Conservation (phyloP, 306 rosid species). For the Oemleria cerasiformis region DNA sequence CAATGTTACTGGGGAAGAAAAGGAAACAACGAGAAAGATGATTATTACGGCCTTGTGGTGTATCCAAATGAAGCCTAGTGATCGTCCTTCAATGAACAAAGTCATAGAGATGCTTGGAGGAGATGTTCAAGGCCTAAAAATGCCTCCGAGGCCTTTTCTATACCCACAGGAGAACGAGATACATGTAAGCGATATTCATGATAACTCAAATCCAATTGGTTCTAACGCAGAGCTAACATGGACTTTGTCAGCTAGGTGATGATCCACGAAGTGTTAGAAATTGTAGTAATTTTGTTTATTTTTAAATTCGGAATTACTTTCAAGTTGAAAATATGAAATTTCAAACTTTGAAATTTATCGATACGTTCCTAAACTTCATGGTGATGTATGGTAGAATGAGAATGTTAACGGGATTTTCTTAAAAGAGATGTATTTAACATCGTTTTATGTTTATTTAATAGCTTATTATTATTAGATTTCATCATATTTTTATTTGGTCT, state of each 20-base stretch:
- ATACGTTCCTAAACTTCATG: no score
- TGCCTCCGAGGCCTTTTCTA: neutral
- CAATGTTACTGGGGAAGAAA: neutral
- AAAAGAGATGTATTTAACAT: no score
- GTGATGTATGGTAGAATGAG: no score
- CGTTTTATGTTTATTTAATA: no score
- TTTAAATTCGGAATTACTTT: no score
- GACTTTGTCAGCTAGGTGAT: slow-evolving; percentile 8
- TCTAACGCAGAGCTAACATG: neutral
- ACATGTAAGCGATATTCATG: neutral
- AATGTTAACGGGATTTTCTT: no score
- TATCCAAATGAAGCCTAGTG: slow-evolving; percentile 11
- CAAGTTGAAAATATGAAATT: no score
- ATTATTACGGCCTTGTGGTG: slow-evolving; percentile 14
- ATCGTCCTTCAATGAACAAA: slow-evolving; percentile 6
- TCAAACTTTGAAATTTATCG: no score
- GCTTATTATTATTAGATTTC: no score
- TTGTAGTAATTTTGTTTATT: no score
- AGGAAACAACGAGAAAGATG: neutral
- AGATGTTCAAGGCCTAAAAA: neutral
- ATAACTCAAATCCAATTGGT: neutral
- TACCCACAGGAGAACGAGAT: neutral
- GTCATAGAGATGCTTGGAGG: slow-evolving; percentile 14
- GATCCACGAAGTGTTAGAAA: neutral
- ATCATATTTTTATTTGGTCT: no score